Evolutionary conservation across 805 yeast genomes (phyloP), one percentile per base, ranked within the genome.

Genomic region (Wickerhamiella nectarea): DNA sequence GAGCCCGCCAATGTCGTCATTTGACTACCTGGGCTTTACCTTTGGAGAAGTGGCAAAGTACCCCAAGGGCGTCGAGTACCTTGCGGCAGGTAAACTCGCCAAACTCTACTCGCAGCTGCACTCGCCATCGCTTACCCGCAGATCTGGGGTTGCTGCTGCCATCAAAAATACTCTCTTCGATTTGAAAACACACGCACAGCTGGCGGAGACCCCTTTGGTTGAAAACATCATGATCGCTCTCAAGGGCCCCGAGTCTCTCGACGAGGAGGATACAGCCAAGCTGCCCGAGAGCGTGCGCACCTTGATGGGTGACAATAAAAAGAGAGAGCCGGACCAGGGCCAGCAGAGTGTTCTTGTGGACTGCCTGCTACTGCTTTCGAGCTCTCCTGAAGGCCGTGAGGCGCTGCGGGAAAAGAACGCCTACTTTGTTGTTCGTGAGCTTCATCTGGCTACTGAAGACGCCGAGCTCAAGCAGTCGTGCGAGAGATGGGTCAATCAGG

Each of bases 61-160:
- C 47, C 39, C 44, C 14, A 46, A 50, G 11, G 66, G 66, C 19
- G 74, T 95, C 59, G 69, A 72, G 37, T 86, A 85, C 61, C 84
- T 86, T n/a, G n/a, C n/a, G 55, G 71, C 78, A 2, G 68, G 70
- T 51, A 94, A 82, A 84, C 62, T 85, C 18, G 75, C 86, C n/a
- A 84, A 84, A 57, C 62, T 86, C 21, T 66, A 83, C 47, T 91
- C 77, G 0, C 86, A 85, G 63, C 80, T 95, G 4, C 87, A 83
- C 56, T 75, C 77, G 55, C 80, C 77, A 51, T 69, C 83, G 11
- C 75, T 75, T 54, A 74, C 75, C 20, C 76, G 97, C 64, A 73
- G 97, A 62, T 87, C 81, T 58, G 96, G 95, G 56, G 87, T 84
- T 31, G 93, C 94, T 1, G 80, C 94, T 4, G 81, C 95, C 1